A percentile compares a stretch with the other conserved stretches of the same genome.
These are phyloP conservation scores for Podila horticola DNA, from an alignment of 192 early-diverging fungal species.

Conservation along the genomic window DNA sequence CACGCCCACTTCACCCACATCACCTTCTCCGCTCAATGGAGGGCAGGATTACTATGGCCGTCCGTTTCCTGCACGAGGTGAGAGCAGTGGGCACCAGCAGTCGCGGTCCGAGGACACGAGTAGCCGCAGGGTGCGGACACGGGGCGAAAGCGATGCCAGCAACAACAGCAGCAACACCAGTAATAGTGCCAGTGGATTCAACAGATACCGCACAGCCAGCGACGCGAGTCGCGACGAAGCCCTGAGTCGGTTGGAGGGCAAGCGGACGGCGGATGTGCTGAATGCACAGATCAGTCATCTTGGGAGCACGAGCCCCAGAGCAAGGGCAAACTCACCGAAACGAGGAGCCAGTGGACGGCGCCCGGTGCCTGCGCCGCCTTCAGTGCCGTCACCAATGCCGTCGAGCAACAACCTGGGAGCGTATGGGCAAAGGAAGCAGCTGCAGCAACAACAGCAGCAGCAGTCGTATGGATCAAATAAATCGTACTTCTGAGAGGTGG, in stretches of 20 bases:
- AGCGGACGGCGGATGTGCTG: conserved; percentile 28
- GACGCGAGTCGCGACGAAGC: conserved; percentile 45
- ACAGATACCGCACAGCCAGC: conserved; percentile 34
- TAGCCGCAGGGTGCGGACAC: not conserved
- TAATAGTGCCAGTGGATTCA: conserved; percentile 8
- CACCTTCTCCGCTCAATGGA: conserved; percentile 2
- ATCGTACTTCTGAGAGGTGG: too few species aligned
- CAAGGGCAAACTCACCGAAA: conserved; percentile 17
- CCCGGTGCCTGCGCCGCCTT: not conserved
- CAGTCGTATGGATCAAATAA: not conserved
- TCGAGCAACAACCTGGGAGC: conserved; percentile 12
- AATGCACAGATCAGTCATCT: conserved; percentile 35
- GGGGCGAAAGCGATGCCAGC: not conserved
- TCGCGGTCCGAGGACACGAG: conserved; percentile 11
- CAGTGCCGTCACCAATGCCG: not conserved
- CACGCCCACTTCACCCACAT: conserved; percentile 2
- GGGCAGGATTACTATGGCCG: conserved; percentile 16
- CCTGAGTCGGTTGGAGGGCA: conserved; percentile 44
- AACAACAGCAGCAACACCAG: conserved; percentile 14
- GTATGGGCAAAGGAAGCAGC: conserved; percentile 20
- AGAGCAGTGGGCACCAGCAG: not conserved
- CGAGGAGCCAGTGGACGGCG: conserved; percentile 9
- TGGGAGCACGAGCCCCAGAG: conserved; percentile 33
- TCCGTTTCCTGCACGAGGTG: conserved; percentile 8
- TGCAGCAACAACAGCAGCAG: conserved; percentile 21